Evolutionary conservation across 306 rosid genomes (phyloP).

Genomic region (Gleditsia sinensis): DNA sequence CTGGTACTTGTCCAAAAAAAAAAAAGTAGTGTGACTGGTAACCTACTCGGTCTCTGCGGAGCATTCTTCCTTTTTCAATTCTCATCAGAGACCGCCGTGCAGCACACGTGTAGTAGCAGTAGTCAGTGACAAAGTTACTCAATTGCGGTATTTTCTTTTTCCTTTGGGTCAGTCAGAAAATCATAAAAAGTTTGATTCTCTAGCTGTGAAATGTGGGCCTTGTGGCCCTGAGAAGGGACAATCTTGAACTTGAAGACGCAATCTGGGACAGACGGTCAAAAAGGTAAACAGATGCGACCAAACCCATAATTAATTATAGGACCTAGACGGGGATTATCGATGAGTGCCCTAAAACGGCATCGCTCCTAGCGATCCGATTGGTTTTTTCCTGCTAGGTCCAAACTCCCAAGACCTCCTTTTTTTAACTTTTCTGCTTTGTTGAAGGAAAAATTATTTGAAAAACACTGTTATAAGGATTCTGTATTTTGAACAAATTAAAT

Average conservation of each 20-base stretch:
- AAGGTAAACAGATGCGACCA: slow-evolving; percentile 34
- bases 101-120: slow-evolving; percentile 45
- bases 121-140: slow-evolving; percentile 24
- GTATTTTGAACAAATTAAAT: neutral
- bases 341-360: neutral
- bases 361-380: neutral
- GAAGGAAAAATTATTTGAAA: neutral
- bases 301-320: neutral
- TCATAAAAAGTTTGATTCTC: slow-evolving; percentile 18
- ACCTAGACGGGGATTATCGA: neutral
- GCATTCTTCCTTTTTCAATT: neutral
- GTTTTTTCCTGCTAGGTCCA: too few species aligned
- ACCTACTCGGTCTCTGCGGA: too few species aligned
- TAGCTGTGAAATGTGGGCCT: neutral
- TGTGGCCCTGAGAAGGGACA: slow-evolving; percentile 30
- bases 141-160: too few species aligned
- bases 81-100: neutral
- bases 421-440: neutral
- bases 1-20: too few species aligned
- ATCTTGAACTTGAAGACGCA: slow-evolving; percentile 41
- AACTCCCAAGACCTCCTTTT: neutral
- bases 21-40: too few species aligned
- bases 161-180: neutral
- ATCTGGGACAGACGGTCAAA: slow-evolving; percentile 47
- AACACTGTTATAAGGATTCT: neutral